Conservation (phyloP, 306 rosid genomes). For the Gastrolobium bilobum region DNA sequence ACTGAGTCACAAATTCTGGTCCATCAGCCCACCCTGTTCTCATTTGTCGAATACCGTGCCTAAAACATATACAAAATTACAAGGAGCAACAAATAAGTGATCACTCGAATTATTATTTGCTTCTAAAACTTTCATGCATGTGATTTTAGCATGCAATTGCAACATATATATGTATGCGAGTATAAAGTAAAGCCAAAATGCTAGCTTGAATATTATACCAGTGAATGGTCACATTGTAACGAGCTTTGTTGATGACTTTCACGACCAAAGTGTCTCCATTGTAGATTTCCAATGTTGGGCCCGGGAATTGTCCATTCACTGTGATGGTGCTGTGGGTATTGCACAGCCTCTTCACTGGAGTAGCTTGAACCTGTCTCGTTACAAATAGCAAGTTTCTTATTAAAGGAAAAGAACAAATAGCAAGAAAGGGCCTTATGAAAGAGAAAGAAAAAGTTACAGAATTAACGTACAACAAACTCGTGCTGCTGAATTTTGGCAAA, state of each 20-base stretch:
- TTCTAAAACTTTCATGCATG: slow-evolving; percentile 31
- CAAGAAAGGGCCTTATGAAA: neutral
- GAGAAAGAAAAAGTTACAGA: neutral
- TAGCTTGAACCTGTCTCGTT: slow-evolving; percentile 76
- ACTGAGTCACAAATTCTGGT: slow-evolving; percentile 94
- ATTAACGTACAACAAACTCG: slow-evolving; percentile 74
- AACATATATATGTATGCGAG: neutral
- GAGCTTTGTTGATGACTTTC: slow-evolving; percentile 88
- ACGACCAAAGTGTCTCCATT: slow-evolving; percentile 87
- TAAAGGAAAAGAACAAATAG: neutral
- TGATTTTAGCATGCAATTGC: neutral
- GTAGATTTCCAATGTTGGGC: slow-evolving; percentile 86
- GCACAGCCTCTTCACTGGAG: slow-evolving; percentile 99
- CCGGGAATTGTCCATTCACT: slow-evolving; percentile 90
- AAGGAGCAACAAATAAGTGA: neutral
- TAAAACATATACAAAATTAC: slow-evolving; percentile 23
- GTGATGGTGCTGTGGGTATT: slow-evolving; percentile 79
- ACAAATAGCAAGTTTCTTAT: neutral
- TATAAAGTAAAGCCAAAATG: neutral
- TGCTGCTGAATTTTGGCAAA: slow-evolving; percentile 70
- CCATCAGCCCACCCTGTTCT: slow-evolving; percentile 99
- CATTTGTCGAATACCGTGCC: slow-evolving; percentile 94
- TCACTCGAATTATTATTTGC: neutral
- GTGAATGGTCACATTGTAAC: slow-evolving; percentile 86
- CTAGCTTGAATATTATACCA: slow-evolving; percentile 60